These are phyloP conservation scores for Fusarium sp. DNA, from an alignment of 2,329 filamentous ascomycete species.

Conservation along the genomic window DNA sequence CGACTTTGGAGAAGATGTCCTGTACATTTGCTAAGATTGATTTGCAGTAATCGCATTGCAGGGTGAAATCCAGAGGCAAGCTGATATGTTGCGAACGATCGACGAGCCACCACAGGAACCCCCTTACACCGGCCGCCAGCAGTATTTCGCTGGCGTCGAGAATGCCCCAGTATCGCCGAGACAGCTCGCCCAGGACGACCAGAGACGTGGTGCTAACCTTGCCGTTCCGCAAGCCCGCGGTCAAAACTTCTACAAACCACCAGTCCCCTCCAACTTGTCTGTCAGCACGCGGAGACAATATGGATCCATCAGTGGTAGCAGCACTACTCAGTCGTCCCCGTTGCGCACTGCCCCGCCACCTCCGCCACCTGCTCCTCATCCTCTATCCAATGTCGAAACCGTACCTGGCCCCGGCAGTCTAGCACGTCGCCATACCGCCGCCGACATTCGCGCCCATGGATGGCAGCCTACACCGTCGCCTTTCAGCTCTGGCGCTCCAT, in stretches of 20 bases:
- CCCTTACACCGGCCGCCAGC: constrained; percentile 71
- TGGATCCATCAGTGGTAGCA: constrained; percentile 83
- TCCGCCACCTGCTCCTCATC: constrained; percentile 71
- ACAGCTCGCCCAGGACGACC: constrained; percentile 86
- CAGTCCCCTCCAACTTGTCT: constrained; percentile 83
- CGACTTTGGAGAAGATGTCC: neutral
- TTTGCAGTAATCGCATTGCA: constrained; percentile 63
- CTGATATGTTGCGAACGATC: constrained; percentile 63
- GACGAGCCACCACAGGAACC: constrained; percentile 72
- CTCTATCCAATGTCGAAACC: constrained; percentile 68
- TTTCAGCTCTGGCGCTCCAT: constrained; percentile 65
- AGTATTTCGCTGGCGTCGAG: constrained; percentile 73
- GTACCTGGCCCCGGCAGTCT: constrained; percentile 75
- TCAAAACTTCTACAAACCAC: constrained; percentile 74
- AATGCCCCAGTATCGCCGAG: constrained; percentile 86
- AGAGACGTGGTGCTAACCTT: constrained; percentile 76
- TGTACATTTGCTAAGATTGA: constrained; percentile 27
- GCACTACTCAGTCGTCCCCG: constrained; percentile 72
- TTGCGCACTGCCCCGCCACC: constrained; percentile 73
- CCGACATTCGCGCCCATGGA: constrained; percentile 90
- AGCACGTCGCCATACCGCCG: constrained; percentile 87
- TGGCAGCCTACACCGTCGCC: constrained; percentile 74
- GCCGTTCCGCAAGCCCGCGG: constrained; percentile 67
- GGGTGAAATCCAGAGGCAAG: constrained; percentile 68
- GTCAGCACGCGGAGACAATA: constrained; percentile 80